Evolutionary conservation across 345 rosid species (phyloP).

Genomic region (Syzygium aqueum): DNA sequence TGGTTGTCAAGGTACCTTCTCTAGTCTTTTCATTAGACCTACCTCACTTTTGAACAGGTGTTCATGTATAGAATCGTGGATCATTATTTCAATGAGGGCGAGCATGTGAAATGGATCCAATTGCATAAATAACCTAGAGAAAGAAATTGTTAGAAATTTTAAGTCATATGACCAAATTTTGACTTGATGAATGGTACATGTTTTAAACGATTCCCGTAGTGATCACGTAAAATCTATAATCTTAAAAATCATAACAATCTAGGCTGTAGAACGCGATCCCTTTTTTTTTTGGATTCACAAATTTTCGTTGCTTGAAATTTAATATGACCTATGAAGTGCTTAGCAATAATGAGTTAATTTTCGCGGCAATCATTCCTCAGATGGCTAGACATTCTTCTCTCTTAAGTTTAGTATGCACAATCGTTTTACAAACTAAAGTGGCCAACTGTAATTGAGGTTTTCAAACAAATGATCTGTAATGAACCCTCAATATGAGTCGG

Average conservation of each 20-base stretch:
- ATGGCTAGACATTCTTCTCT: neutral
- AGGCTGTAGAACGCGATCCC: neutral
- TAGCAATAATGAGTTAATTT: neutral
- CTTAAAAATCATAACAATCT: neutral
- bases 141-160: neutral
- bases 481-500: neutral
- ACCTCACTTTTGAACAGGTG: neutral
- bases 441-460: neutral
- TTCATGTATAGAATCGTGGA: neutral
- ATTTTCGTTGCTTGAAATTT: neutral
- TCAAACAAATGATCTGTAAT: neutral
- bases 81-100: neutral
- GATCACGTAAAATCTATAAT: too few species aligned
- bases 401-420: neutral
- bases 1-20: neutral
- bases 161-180: too few species aligned
- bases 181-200: neutral
- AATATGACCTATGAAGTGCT: neutral
- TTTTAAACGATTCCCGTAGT: neutral
- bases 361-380: neutral
- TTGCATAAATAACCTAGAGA: neutral
- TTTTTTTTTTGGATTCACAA: accelerated
- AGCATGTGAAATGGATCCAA: neutral
- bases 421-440: neutral
- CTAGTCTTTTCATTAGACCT: neutral